Evolutionary conservation across 2,329 filamentous ascomycete genomes (phyloP).

Genomic region (Sporothrix dimorphospora): DNA sequence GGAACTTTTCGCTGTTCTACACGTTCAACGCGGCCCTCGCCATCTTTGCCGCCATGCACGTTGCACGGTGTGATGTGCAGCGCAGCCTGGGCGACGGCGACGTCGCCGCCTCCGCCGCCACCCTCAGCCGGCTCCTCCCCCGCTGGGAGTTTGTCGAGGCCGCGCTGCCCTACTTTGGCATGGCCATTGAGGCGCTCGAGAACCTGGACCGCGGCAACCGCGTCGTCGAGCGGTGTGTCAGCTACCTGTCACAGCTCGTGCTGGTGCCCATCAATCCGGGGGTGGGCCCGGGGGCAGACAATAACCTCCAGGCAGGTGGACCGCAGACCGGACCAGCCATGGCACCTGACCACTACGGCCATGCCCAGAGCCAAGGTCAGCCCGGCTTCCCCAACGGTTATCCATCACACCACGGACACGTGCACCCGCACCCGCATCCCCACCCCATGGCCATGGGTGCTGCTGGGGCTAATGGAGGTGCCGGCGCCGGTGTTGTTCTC

Average conservation of each 20-base stretch:
- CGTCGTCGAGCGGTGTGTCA: conserved; percentile 27
- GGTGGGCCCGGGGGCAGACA: neutral
- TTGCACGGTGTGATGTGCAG: neutral
- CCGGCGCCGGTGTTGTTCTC: neutral
- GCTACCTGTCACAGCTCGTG: conserved; percentile 27
- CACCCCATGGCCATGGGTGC: neutral
- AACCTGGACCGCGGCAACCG: conserved; percentile 26
- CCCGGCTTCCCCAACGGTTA: neutral
- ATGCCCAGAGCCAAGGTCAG: neutral
- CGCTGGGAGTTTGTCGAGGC: conserved; percentile 21
- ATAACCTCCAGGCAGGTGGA: neutral
- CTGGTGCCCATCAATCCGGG: conserved; percentile 17
- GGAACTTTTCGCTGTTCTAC: conserved; percentile 27
- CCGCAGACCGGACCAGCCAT: neutral
- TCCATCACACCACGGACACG: neutral
- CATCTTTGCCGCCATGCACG: conserved; percentile 26
- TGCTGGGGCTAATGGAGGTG: neutral
- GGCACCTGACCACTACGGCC: neutral
- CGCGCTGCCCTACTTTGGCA: conserved; percentile 25
- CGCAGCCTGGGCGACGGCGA: neutral
- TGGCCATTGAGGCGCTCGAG: conserved; percentile 28
- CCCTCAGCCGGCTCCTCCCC: neutral
- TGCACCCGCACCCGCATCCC: neutral
- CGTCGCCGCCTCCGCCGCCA: neutral
- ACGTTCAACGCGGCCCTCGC: conserved; percentile 27